These are phyloP conservation scores for Diplodia scrobiculata DNA, from an alignment of 2,329 filamentous ascomycete species.

Conservation along the genomic window DNA sequence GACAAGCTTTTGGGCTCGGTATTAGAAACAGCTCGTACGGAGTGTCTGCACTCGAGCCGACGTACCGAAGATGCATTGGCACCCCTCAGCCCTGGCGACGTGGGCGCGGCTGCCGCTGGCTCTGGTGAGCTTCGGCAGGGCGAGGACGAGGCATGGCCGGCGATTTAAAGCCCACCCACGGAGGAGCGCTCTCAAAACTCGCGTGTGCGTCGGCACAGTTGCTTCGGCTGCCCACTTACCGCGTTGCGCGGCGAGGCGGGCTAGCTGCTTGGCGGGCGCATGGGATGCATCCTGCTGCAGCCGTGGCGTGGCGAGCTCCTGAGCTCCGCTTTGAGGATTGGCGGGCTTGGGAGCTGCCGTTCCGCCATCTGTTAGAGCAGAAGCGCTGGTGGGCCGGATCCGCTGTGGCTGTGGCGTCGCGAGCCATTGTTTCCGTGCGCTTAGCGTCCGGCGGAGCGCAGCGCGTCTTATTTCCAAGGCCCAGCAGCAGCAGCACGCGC, in stretches of 20 bases:
- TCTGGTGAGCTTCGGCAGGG: neutral
- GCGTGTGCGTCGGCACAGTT: too few relatives aligned
- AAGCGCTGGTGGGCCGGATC: conserved; percentile 9
- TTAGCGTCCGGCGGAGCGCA: conserved; percentile 13
- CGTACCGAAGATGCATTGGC: neutral
- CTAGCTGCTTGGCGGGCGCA: conserved; percentile 1
- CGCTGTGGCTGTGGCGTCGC: conserved; percentile 15
- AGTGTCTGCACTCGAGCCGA: conserved; percentile 1
- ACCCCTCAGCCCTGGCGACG: neutral
- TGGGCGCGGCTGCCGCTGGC: neutral
- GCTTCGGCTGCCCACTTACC: neutral
- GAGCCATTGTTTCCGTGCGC: conserved; percentile 19
- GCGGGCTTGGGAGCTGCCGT: neutral
- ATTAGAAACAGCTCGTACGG: conserved; percentile 16
- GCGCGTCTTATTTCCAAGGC: neutral
- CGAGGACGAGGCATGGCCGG: too few relatives aligned
- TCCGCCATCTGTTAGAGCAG: conserved; percentile 11
- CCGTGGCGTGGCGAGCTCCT: conserved; percentile 17
- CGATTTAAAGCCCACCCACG: too few relatives aligned
- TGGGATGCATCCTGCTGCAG: conserved; percentile 7
- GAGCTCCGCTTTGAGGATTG: conserved; percentile 9
- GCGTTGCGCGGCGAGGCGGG: neutral
- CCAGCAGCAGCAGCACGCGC: neutral
- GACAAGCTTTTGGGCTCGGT: conserved; percentile 13
- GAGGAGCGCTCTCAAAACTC: too few relatives aligned